Evolutionary conservation across 164 flowering plant species (phyloP).

Genomic region (Chimonanthus praecox): DNA sequence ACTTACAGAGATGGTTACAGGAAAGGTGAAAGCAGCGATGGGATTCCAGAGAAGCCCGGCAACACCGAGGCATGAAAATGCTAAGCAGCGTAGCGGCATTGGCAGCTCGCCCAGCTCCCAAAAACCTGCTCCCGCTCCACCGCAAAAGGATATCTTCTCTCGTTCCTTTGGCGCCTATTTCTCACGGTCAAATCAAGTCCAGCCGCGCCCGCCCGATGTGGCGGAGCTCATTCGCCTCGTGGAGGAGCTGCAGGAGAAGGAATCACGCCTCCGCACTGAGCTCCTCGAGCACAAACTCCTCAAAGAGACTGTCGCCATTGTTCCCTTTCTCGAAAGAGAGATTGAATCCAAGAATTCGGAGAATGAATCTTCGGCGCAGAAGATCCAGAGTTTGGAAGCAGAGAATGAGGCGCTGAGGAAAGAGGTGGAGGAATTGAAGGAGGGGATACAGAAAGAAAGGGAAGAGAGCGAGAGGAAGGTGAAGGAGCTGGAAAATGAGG

Average conservation of each 20-base stretch:
- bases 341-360: constrained; percentile 39
- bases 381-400: constrained; percentile 34
- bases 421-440: constrained; percentile 31
- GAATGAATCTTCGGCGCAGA: constrained; percentile 18
- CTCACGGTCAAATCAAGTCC: constrained; percentile 90
- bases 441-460: constrained; percentile 28
- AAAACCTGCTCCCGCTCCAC: constrained; percentile 7
- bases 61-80: constrained; percentile 15
- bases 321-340: constrained; percentile 65
- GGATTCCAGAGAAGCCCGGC: constrained; percentile 62
- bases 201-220: constrained; percentile 84
- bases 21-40: constrained; percentile 67
- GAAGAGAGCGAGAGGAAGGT: constrained; percentile 24
- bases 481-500: constrained; percentile 31
- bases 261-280: constrained; percentile 63
- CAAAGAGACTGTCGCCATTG: constrained; percentile 60
- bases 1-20: constrained; percentile 54
- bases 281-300: constrained; percentile 66
- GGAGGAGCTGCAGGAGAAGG: constrained; percentile 70
- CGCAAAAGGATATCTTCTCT: constrained; percentile 38
- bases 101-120: constrained; percentile 10
- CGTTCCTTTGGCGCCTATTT: constrained; percentile 87
- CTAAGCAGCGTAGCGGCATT: constrained; percentile 16
- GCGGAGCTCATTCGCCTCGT: constrained; percentile 60
- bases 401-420: constrained; percentile 46